phyloP scores from a whole-genome alignment of 306 rosid species.

The Delonix regia region DNA sequence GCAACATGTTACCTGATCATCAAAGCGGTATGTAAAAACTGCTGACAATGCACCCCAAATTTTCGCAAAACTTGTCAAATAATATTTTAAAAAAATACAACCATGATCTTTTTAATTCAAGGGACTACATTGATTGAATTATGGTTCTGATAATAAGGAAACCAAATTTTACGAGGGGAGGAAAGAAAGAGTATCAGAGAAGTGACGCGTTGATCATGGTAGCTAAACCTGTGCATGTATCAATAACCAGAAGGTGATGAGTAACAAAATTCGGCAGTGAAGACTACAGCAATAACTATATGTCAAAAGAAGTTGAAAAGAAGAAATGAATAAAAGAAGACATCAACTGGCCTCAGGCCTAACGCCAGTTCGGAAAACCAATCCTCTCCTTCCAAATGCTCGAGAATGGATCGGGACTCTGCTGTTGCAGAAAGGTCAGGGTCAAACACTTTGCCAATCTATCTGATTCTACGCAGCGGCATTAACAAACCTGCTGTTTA shows the following conservation, averaged over 20 bases:
- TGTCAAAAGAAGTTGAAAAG: conserved; percentile 52
- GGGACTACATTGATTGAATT: no score
- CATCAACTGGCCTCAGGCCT: conserved; percentile 59
- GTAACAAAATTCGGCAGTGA: conserved; percentile 65
- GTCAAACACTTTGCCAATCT: not conserved
- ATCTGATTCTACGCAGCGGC: conserved; percentile 53
- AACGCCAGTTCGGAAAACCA: conserved; percentile 62
- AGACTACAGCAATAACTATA: conserved; percentile 71
- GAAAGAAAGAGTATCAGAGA: conserved; percentile 2
- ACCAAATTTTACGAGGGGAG: not conserved
- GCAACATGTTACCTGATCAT: not conserved
- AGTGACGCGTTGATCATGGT: conserved; percentile 33
- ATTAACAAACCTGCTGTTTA: conserved; percentile 53
- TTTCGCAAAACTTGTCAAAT: not conserved
- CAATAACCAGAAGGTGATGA: conserved; percentile 65
- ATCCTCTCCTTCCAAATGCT: conserved; percentile 55
- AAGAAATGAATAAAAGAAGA: conserved; percentile 51
- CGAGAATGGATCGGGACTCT: conserved; percentile 42
- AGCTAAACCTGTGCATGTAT: conserved; percentile 63
- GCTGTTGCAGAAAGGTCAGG: conserved; percentile 53
- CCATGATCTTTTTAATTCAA: no score
- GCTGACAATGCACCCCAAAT: not conserved
- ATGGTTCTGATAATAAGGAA: no score
- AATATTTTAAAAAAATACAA: no score
- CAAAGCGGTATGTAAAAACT: not conserved